Evolutionary conservation across 2,329 filamentous ascomycete genomes (phyloP), one percentile per base, ranked within the genome.

Genomic region (Scedosporium minutisporum): DNA sequence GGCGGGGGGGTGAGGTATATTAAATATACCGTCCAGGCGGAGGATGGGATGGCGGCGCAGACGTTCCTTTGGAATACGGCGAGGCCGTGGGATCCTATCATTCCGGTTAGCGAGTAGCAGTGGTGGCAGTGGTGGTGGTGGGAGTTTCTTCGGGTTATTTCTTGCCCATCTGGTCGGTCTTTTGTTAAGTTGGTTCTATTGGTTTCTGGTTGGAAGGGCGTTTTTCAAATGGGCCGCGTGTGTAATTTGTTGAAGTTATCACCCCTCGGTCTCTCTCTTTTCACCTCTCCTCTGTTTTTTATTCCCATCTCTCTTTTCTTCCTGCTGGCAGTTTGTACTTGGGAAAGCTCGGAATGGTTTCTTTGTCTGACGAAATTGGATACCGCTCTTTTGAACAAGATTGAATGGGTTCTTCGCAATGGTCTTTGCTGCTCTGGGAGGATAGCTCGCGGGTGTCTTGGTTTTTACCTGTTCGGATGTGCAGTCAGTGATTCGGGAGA

Each of bases 71-170:
- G 76, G 76, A 76, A 77, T 64, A 64, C 74, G 66, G 69, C 72
- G 16, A 68, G 69, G 38, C 76, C 76, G 42, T 77, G 76, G 76
- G 76, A 77, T 65, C 76, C 76, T 7, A 75, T 77, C 72, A 71
- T 77, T n/a, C 74, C 72, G 65, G 75, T 74, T 7, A 69, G 68
- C 12, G 58, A 62, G 61, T 58, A 58, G 44, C 42, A 51, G 25
- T 51, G 21, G 29, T 33, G 29, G 29, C 9, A 33, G 29, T 33
- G 5, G 29, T 33, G 29, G 29, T 33, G 5, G 29, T 33, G 29
- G 29, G 5, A 7, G 18, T 18, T 29, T 21, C 46, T 62, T 60
- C 59, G 41, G 58, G 51, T 46, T 46, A 60, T 58, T 58, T 4
- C 41, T 46, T 4, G 25, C 55, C 10, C 23, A 59, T 53, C 60